phyloP scores from a whole-genome alignment of 805 yeast genomes.

The Soucietia sequanensis region DNA sequence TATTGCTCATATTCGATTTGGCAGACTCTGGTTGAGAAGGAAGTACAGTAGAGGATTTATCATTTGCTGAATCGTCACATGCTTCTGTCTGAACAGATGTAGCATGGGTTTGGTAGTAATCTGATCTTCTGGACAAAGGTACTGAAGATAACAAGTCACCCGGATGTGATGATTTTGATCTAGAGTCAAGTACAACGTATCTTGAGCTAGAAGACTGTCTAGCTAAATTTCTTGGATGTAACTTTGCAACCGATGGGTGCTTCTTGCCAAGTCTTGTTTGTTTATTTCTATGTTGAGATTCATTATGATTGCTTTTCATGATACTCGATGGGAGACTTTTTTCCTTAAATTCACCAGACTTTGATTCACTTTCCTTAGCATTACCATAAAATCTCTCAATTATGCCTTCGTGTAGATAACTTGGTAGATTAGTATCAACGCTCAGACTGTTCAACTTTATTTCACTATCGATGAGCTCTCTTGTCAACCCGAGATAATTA shows the following conservation, averaged over 20 bases:
- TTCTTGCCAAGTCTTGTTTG: no score
- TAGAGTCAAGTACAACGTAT: constrained; percentile 48
- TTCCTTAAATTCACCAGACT: constrained; percentile 2
- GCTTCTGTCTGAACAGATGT: no score
- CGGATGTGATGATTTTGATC: constrained; percentile 62
- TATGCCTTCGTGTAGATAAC: constrained; percentile 59
- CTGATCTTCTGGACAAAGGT: constrained; percentile 54
- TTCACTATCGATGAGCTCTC: constrained; percentile 79
- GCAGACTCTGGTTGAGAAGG: background rate
- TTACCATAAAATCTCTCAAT: constrained; percentile 36
- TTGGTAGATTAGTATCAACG: constrained; percentile 45
- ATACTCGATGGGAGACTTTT: constrained; percentile 2
- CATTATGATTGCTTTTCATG: background rate
- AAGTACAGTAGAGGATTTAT: background rate
- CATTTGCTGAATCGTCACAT: background rate
- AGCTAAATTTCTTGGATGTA: constrained; percentile 4
- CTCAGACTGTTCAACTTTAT: constrained; percentile 53
- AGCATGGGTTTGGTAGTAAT: constrained; percentile 25
- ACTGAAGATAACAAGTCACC: constrained; percentile 85
- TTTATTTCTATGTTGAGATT: constrained; percentile 3
- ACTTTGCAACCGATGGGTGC: constrained; percentile 8
- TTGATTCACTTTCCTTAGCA: background rate
- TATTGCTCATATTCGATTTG: background rate
- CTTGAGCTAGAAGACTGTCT: constrained; percentile 24
- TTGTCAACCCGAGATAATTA: constrained; percentile 78